Base-by-base conservation (phyloP, 352 stramenopile genomes). In the Pythium periplocum region DNA sequence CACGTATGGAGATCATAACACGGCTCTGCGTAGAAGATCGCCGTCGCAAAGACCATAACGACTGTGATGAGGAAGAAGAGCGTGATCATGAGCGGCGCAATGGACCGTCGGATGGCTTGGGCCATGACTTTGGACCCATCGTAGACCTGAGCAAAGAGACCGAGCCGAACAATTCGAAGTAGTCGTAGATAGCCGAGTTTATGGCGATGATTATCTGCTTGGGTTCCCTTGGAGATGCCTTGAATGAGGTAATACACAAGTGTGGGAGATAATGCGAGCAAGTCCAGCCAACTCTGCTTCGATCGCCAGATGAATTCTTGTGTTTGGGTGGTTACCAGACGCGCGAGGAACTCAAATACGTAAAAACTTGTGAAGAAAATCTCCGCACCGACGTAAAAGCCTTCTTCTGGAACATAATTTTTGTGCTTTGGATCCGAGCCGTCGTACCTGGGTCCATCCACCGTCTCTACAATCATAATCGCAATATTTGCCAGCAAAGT, bases 11-110 rank as follows among this genome's bases (percentile, higher is more conserved):
- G 17, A 26, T 26, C 17, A 26, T 26, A 26, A 26, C 17, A 26
- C 17, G 17, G 17, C 17, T 26, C 17, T 26, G 17, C 17, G 17
- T 26, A 26, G 17, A 26, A 26, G 17, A 26, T 26, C 17, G 17
- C 17, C 17, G 17, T 26, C 17, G 17, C 17, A 26, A 26, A 26
- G 17, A 26, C 17, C 17, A 26, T 26, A 26, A 26, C 71, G 10
- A 83, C 56, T 4, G 64, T 76, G 43, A 82, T 57, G 5, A 83
- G 49, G 60, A 81, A 84, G 41, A 79, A 83, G 4, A 81, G 50
- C 68, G 71, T 77, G 51, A 87, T 74, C 6, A 62, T 74, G 6
- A 89, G 55, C 1, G 77, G 68, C 0, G 65, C 53, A n/a, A 84
- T 54, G 0, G 76, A 71, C 12, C 65, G 62, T 30, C 59, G 42